These are phyloP conservation scores for Sclerotinia subarctica DNA, from an alignment of 2,329 filamentous ascomycete genomes.

Conservation along the genomic window DNA sequence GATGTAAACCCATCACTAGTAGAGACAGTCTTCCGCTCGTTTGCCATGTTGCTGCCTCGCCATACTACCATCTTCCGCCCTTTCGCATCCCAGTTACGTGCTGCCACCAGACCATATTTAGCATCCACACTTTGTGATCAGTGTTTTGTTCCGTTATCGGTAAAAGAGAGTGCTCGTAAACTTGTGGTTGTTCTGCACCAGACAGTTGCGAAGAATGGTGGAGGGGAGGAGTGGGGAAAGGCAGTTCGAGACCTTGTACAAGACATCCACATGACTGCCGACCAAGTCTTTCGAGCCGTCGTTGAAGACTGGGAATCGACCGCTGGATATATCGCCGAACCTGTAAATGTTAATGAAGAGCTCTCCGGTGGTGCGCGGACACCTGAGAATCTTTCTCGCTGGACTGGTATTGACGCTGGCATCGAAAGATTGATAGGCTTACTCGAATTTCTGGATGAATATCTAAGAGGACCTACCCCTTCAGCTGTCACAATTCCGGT, in stretches of 20 bases:
- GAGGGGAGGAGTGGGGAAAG: slow-evolving; percentile 74
- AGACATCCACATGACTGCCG: slow-evolving; percentile 66
- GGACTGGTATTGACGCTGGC: slow-evolving; percentile 74
- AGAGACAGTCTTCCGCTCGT: slow-evolving; percentile 67
- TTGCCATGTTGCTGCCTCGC: slow-evolving; percentile 69
- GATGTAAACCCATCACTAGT: slow-evolving; percentile 51
- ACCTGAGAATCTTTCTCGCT: slow-evolving; percentile 57
- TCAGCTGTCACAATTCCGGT: slow-evolving; percentile 64
- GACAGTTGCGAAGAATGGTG: slow-evolving; percentile 76
- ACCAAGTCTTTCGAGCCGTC: slow-evolving; percentile 74
- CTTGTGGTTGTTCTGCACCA: slow-evolving; percentile 71
- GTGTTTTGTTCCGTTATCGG: slow-evolving; percentile 47
- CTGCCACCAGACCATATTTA: slow-evolving; percentile 57
- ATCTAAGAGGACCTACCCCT: slow-evolving; percentile 62
- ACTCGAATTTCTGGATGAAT: slow-evolving; percentile 61
- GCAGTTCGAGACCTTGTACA: slow-evolving; percentile 59
- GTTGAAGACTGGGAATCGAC: slow-evolving; percentile 78
- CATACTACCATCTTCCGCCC: slow-evolving; percentile 83
- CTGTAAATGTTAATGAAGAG: slow-evolving; percentile 46
- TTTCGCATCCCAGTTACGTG: slow-evolving; percentile 64
- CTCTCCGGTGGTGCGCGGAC: slow-evolving; percentile 48
- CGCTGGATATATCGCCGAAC: slow-evolving; percentile 47
- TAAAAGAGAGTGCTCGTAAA: slow-evolving; percentile 58
- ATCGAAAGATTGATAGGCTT: slow-evolving; percentile 65
- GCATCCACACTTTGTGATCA: slow-evolving; percentile 59